phyloP scores from a whole-genome alignment of 352 stramenopile species.

The Phytophthora pinifolia region DNA sequence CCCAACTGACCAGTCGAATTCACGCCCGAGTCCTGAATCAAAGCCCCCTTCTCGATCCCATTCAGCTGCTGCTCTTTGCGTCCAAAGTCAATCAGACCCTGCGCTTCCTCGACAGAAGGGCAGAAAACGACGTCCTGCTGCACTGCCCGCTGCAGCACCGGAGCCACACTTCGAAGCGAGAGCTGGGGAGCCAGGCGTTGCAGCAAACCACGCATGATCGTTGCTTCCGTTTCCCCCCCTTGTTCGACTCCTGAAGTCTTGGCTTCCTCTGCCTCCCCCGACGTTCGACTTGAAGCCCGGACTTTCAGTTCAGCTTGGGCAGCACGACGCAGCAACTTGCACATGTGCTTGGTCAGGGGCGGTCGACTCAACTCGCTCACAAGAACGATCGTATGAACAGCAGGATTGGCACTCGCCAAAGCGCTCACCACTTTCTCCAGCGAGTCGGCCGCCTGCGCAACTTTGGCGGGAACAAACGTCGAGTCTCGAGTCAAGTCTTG shows the following conservation, averaged over 20 bases:
- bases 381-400: slow-evolving; percentile 39
- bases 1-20: neutral
- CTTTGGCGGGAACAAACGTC: slow-evolving; percentile 45
- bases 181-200: slow-evolving; percentile 26
- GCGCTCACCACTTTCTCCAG: slow-evolving; percentile 28
- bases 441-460: slow-evolving; percentile 23
- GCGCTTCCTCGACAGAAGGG: slow-evolving; percentile 24
- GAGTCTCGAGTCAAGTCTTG: slow-evolving; percentile 44
- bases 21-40: neutral
- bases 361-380: slow-evolving; percentile 52
- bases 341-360: slow-evolving; percentile 48
- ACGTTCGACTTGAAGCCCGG: neutral
- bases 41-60: neutral
- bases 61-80: slow-evolving; percentile 11
- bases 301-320: slow-evolving; percentile 13
- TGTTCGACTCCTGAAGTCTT: neutral
- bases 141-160: slow-evolving; percentile 38
- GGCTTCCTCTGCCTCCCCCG: slow-evolving; percentile 8
- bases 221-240: slow-evolving; percentile 8
- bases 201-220: slow-evolving; percentile 8
- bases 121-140: slow-evolving; percentile 38
- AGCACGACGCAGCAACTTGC: slow-evolving; percentile 33
- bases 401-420: neutral
- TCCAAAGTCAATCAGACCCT: slow-evolving; percentile 17
- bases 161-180: slow-evolving; percentile 33